These are phyloP conservation scores for Ophiosphaerella korrae DNA, from an alignment of 2,329 filamentous ascomycete species.

Conservation along the genomic window DNA sequence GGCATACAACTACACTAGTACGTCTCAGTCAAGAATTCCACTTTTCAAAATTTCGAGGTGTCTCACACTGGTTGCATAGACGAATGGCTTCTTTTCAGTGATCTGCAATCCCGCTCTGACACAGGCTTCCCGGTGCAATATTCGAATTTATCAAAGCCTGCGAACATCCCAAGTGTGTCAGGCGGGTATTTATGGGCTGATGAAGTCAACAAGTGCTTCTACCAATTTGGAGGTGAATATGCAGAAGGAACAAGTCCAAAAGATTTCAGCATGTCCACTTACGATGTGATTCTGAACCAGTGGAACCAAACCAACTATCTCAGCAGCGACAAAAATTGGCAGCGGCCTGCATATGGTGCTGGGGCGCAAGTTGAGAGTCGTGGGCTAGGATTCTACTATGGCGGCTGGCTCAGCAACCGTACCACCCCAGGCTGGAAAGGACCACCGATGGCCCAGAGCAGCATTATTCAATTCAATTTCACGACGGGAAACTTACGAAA, in stretches of 20 bases:
- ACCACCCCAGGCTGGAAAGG: constrained; percentile 60
- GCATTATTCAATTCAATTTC: constrained; percentile 64
- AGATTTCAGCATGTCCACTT: constrained; percentile 59
- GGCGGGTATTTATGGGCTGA: constrained; percentile 64
- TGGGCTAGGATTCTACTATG: constrained; percentile 66
- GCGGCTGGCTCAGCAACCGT: constrained; percentile 64
- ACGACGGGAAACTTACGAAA: constrained; percentile 59
- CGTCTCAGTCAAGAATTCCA: constrained; percentile 26
- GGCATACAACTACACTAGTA: constrained; percentile 58
- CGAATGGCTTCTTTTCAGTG: constrained; percentile 62
- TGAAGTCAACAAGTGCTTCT: constrained; percentile 66
- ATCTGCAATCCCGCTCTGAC: constrained; percentile 54
- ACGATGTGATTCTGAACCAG: constrained; percentile 61
- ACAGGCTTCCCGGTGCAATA: constrained; percentile 58
- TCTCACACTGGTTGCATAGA: constrained; percentile 47
- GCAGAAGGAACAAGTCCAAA: constrained; percentile 45
- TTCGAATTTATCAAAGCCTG: constrained; percentile 64
- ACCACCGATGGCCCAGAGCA: constrained; percentile 55
- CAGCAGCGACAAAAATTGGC: constrained; percentile 45
- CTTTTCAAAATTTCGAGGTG: neutral
- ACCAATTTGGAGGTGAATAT: constrained; percentile 66
- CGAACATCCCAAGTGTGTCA: constrained; percentile 58
- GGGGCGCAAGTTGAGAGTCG: constrained; percentile 60
- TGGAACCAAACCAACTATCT: constrained; percentile 58
- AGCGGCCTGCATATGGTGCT: constrained; percentile 62